Percentiles rank a stretch among this genome's conserved stretches.
These are phyloP conservation scores for Botrytis elliptica DNA, from an alignment of 2,329 filamentous ascomycete species.

Conservation along the genomic window DNA sequence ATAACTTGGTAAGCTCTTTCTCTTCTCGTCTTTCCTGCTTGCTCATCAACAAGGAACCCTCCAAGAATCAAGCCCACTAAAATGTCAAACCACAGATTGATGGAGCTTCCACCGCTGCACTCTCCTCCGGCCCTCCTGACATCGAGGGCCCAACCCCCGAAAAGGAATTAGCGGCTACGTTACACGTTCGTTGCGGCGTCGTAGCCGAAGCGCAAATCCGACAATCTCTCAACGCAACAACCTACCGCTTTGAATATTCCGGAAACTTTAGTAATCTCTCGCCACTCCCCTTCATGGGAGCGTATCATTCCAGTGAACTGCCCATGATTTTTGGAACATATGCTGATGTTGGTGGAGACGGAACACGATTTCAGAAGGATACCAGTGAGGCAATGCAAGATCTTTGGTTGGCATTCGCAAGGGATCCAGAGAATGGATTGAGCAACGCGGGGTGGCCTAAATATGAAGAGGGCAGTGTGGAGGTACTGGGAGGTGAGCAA, in stretches of 20 bases:
- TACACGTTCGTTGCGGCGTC: background rate
- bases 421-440: background rate
- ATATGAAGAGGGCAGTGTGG: background rate
- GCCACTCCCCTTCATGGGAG: background rate
- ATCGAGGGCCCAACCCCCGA: background rate
- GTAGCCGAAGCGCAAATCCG: background rate
- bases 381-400: background rate
- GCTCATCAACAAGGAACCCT: rapidly evolving
- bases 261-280: background rate
- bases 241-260: background rate
- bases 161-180: background rate
- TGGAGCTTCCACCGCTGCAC: background rate
- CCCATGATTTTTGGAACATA: background rate
- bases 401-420: background rate
- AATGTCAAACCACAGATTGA: background rate
- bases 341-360: background rate
- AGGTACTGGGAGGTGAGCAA: background rate
- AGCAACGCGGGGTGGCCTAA: background rate
- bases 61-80: background rate
- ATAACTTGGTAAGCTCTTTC: background rate
- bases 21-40: background rate
- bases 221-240: background rate
- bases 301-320: background rate
- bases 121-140: background rate
- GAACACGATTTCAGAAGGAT: background rate